Evolutionary conservation across 2,329 filamentous ascomycete species (phyloP), one percentile per base, ranked within the genome.

Genomic region (Paradendryphiella salina): DNA sequence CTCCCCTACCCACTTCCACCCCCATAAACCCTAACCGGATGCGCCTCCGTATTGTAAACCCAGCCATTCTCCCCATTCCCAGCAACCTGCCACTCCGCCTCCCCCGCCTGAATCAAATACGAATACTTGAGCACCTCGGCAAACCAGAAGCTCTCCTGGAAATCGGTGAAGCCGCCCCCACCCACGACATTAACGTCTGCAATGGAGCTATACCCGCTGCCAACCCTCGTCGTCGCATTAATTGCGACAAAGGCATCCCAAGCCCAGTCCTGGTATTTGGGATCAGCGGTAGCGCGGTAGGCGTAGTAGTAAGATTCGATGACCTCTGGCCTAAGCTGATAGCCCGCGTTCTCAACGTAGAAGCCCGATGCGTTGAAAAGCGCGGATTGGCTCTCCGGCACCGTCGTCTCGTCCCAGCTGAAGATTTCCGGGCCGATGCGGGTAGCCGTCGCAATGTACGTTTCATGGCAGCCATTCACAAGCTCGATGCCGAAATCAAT

Each of bases 301-400:
- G 90, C 89, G 72, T 96, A 94, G 79, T 95, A 96, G 71, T 86
- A 86, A 60, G 84, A 88, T 76, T 96, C 90, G 28, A 95, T 80
- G 3, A 91, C 89, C 73, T 95, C 90, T 0, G 90, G 87, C 0
- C 90, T 82, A 23, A 95, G 80, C 7, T 86, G 76, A 70, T 95
- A 96, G 5, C 72, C 65, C 0, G 75, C 65, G 34, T 77, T 75
- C 0, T 74, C 79, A 66, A 90, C 85, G 74, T 85, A 95, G 77
- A 89, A 95, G 3, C 90, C 90, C 0, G 84, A 77, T 57, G 73
- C 67, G 2, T 81, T 65, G 73, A 87, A 94, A 57, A 95, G 89
- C 0, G 68, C 77, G 0, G 73, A 47, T 49, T 79, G 76, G 42
- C 65, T 63, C 0, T 63, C 61, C 0, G 76, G 74, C 0, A 76